Percentiles rank a stretch among this genome's conserved stretches.
Conservation (phyloP, 371 early-diverging fungal genomes). For the Funneliformis caledonium region DNA sequence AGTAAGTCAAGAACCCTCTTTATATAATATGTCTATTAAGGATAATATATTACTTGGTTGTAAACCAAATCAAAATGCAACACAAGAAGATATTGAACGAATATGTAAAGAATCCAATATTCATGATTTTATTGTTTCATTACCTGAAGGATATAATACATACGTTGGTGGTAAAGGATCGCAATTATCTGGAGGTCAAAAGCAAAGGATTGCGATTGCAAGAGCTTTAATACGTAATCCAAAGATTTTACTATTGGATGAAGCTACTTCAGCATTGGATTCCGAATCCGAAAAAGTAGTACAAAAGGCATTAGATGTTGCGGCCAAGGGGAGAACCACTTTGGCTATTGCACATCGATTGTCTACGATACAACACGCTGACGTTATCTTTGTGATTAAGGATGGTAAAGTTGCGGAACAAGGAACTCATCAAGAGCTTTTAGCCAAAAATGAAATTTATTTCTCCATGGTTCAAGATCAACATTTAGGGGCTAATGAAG, state of each 20-base stretch:
- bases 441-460: slow-evolving; percentile 50
- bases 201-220: slow-evolving; percentile 68
- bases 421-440: slow-evolving; percentile 81
- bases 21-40: slow-evolving; percentile 79
- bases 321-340: slow-evolving; percentile 69
- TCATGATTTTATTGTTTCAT: slow-evolving; percentile 66
- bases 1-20: slow-evolving; percentile 87
- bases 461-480: slow-evolving; percentile 50
- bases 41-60: slow-evolving; percentile 81
- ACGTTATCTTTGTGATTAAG: slow-evolving; percentile 76
- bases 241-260: slow-evolving; percentile 84
- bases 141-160: slow-evolving; percentile 75
- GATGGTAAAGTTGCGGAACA: slow-evolving; percentile 79
- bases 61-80: slow-evolving; percentile 24
- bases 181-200: slow-evolving; percentile 67
- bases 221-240: slow-evolving; percentile 77
- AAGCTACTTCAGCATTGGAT: slow-evolving; percentile 93
- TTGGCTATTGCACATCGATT: slow-evolving; percentile 76
- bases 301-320: slow-evolving; percentile 83
- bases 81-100: slow-evolving; percentile 58
- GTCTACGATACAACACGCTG: slow-evolving; percentile 75
- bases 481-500: slow-evolving; percentile 35
- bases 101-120: slow-evolving; percentile 69
- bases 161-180: slow-evolving; percentile 70
- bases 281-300: slow-evolving; percentile 88